Base-by-base conservation (phyloP, 768 basidiomycete genomes). In the Kwoniella shandongensis region DNA sequence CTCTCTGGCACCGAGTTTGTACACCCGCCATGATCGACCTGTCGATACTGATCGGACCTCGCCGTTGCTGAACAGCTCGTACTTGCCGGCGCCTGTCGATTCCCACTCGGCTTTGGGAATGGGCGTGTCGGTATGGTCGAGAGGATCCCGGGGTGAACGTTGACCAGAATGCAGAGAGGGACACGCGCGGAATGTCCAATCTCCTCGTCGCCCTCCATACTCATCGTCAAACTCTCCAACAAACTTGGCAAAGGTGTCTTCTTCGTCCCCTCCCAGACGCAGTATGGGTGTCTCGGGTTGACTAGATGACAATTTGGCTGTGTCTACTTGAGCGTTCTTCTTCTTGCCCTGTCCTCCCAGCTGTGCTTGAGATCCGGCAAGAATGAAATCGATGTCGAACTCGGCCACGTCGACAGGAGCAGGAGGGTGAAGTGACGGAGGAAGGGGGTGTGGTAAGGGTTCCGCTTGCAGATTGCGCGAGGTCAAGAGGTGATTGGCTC, bases 321-420 rank as follows among this genome's bases (percentile, higher is more conserved):
- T 27, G 50, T 61, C 64, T 46, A 51, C 30, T 11, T 50, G 59
- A 13, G 59, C 48, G 30, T 64, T 63, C 44, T 62, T 66, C 20
- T 46, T 44, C 45, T 49, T 54, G 30, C 44, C 57, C 25, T 66
- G 58, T 12, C 64, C 59, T 38, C 68, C 71, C 6, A 73, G 54
- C 50, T 73, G 72, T 3, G 72, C 63, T 46, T 55, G 63, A 0
- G 71, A 71, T 1, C 74, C 77, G 29, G 74, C 69, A 12, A 78
- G 70, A 61, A 78, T 78, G 57, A 77, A 78, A 44, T 76, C 76
- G 39, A 78, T 72, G 61, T 78, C 78, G 54, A 78, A 77, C 41
- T 76, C 77, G n/a, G 75, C 59, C 6, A 76, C 51, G 49, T 73
- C 73, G 49, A 76, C 72, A 5, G 75, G 70, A 36, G 67, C 64